phyloP scores from a whole-genome alignment of 495 filamentous ascomycete genomes.

The Cercophora newfieldiana region DNA sequence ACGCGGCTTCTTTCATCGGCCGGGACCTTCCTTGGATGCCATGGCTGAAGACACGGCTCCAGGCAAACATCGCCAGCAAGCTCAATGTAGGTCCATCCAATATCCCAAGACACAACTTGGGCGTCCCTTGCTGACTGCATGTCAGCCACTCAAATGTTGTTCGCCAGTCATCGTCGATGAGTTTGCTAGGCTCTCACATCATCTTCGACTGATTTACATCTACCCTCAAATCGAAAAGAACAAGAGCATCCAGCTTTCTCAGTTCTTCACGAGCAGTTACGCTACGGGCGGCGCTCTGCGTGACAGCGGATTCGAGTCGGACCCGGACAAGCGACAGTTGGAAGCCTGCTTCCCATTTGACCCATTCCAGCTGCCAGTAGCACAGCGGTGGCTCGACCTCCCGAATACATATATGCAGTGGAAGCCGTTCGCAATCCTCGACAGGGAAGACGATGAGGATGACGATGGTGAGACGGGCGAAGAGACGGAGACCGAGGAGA shows the following conservation, averaged over 20 bases:
- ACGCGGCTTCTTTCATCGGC: constrained; percentile 53
- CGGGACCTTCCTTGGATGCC: constrained; percentile 72
- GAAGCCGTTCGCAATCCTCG: constrained; percentile 72
- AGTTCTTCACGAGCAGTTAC: constrained; percentile 51
- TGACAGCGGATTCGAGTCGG: constrained; percentile 62
- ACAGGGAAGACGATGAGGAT: constrained; percentile 47
- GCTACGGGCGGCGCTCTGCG: constrained; percentile 53
- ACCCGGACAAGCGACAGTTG: constrained; percentile 71
- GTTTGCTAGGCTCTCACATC: constrained; percentile 82
- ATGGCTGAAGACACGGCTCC: constrained; percentile 68
- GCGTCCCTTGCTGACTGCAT: not conserved
- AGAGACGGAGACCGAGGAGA: not conserved
- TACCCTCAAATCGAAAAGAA: constrained; percentile 87
- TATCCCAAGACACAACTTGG: not conserved
- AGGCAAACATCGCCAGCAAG: constrained; percentile 73
- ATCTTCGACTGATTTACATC: constrained; percentile 83
- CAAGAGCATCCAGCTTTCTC: constrained; percentile 72
- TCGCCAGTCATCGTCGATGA: constrained; percentile 86
- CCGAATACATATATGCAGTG: constrained; percentile 82
- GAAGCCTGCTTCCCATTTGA: constrained; percentile 98
- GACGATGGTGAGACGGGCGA: constrained; percentile 31
- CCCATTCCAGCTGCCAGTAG: constrained; percentile 83
- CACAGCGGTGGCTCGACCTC: constrained; percentile 72
- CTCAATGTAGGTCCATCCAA: constrained; percentile 59
- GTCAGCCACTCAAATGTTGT: constrained; percentile 82